Evolutionary conservation across 2,329 filamentous ascomycete species (phyloP), one percentile per base, ranked within the genome.

Genomic region (Fonsecaea erecta): DNA sequence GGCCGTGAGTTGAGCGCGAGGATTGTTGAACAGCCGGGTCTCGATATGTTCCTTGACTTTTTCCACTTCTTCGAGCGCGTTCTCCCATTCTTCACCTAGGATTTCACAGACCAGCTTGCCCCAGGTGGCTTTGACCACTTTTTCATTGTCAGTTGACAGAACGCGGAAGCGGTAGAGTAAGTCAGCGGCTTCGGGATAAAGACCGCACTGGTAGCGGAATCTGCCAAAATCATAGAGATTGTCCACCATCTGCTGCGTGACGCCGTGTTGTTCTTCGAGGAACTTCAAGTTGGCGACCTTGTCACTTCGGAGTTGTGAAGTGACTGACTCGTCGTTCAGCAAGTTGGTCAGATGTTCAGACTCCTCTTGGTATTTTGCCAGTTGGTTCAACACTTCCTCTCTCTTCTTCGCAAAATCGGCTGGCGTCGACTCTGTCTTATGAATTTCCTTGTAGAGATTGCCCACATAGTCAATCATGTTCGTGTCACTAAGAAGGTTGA

Each of bases 401-500:
- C 92, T 86, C 88, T 95, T 96, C 79, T 90, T 88, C 73, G 88
- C 86, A 79, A 93, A 98, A 80, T 97, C 93, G 69, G 90, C 85
- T 57, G 95, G 93, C 61, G 90, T 83, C 68, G 91, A 86, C 66
- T 90, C 85, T 70, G 92, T 86, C 73, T 89, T 85, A 82, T 98
- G 88, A 71, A 99, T 87, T 75, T 97, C 91, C 77, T 91, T 90
- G 84, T 96, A 92, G 72, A 99, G 83, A 75, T 90, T 91, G 75
- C 93, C 93, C 61, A 98, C 92, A 78, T 96, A 99, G 81, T 99
- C 95, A 75, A 90, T 95, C 95, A 99, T 99, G 85, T 98, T 97
- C 75, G 95, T 98, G 79, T 93, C 89, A 83, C 96, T 94, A 73
- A 99, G 88, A 65, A 99, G 88, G 81, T 94, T 90, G 79, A 94